Evolutionary conservation across 2,329 filamentous ascomycete species (phyloP).

Genomic region (Fusarium avenaceum): DNA sequence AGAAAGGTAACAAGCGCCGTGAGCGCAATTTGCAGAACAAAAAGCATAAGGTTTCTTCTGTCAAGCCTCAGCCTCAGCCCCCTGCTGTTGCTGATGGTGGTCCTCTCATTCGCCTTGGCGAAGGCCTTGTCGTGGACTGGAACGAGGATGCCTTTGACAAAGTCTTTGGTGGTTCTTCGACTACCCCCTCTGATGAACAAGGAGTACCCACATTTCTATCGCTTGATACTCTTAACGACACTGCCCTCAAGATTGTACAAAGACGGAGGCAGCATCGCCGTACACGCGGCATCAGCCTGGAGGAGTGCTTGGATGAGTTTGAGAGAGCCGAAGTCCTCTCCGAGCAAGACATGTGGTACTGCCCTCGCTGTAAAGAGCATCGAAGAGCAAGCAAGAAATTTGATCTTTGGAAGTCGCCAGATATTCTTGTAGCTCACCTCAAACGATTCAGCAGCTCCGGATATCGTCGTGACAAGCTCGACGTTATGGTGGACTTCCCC

Average conservation of each 20-base stretch:
- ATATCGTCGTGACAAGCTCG: conserved; percentile 88
- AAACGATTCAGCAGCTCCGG: conserved; percentile 94
- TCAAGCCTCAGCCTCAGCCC: conserved; percentile 56
- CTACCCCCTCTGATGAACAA: conserved; percentile 59
- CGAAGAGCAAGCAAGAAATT: conserved; percentile 95
- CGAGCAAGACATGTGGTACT: conserved; percentile 98
- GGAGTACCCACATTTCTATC: conserved; percentile 71
- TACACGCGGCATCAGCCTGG: conserved; percentile 79
- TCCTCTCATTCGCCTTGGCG: conserved; percentile 81
- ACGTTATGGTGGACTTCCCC: conserved; percentile 91
- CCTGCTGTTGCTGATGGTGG: conserved; percentile 62
- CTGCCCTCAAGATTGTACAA: conserved; percentile 75
- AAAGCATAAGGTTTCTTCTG: conserved; percentile 51
- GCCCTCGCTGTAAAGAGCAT: conserved; percentile 94
- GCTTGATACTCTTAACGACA: conserved; percentile 68
- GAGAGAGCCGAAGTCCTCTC: conserved; percentile 94
- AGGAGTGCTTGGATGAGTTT: conserved; percentile 94
- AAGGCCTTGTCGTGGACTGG: conserved; percentile 93
- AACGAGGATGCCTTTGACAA: conserved; percentile 75
- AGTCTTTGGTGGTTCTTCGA: conserved; percentile 71
- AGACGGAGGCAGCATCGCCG: conserved; percentile 69
- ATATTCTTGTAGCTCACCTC: conserved; percentile 93
- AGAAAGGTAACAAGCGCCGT: conserved; percentile 63
- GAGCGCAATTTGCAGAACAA: conserved; percentile 59
- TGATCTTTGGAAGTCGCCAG: conserved; percentile 95